A percentile compares a stretch with the other conserved stretches of the same genome.
Conservation (phyloP, 768 basidiomycete species). For the Clitopilus passeckerianus region DNA sequence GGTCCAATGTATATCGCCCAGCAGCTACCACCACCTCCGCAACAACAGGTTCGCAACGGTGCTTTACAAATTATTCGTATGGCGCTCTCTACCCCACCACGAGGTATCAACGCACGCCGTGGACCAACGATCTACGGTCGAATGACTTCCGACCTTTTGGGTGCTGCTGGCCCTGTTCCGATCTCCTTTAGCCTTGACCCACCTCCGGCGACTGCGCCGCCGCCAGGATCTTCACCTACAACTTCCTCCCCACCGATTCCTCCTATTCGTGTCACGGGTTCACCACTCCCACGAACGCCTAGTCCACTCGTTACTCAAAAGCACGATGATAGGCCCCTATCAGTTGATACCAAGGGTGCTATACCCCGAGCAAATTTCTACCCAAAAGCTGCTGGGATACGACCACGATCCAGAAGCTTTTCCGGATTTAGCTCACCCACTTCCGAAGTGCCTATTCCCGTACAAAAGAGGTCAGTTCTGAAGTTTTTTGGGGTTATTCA, state of each 20-base stretch:
- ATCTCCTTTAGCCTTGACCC: conserved; percentile 59
- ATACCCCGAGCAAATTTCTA: conserved; percentile 63
- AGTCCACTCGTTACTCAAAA: background rate
- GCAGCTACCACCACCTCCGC: conserved; percentile 10
- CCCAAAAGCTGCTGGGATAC: conserved; percentile 42
- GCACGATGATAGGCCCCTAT: background rate
- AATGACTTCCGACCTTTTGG: conserved; percentile 44
- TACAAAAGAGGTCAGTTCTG: conserved; percentile 22
- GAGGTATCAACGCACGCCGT: conserved; percentile 1
- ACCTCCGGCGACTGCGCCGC: conserved; percentile 17
- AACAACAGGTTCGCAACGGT: conserved; percentile 5
- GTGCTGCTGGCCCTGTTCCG: conserved; percentile 51
- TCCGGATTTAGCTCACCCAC: conserved; percentile 55
- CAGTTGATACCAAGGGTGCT: conserved; percentile 11
- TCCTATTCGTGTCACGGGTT: background rate
- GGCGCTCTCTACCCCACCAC: conserved; percentile 15
- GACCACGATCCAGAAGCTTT: conserved; percentile 76
- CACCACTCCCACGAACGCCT: background rate
- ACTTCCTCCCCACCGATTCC: conserved; percentile 6
- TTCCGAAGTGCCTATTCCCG: conserved; percentile 22
- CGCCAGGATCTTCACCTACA: conserved; percentile 5
- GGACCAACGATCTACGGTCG: conserved; percentile 61
- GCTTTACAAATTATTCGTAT: conserved; percentile 22
- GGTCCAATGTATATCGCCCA: conserved; percentile 56
- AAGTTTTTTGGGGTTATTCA: background rate